phyloP scores from a whole-genome alignment of 2,329 filamentous ascomycete species.

The Phyllosticta citrichinensis region DNA sequence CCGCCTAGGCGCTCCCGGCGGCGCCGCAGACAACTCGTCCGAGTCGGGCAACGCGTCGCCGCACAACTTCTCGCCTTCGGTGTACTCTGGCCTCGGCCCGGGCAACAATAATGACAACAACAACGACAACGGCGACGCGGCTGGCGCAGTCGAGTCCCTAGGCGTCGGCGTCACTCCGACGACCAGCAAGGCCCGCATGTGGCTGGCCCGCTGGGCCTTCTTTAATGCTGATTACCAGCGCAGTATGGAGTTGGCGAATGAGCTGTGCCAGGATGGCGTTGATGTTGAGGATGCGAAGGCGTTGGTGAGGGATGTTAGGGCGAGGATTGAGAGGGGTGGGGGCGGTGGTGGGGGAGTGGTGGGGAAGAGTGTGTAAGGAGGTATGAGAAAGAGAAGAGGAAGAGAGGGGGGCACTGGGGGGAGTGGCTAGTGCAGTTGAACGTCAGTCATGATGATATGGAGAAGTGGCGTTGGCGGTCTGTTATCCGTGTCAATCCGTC shows the following conservation, averaged over 20 bases:
- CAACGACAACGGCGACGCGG: not conserved
- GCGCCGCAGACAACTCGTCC: not conserved
- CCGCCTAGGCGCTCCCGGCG: not conserved
- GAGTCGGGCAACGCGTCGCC: constrained; percentile 15
- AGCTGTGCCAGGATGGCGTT: constrained; percentile 89
- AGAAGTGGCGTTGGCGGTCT: too few relatives aligned
- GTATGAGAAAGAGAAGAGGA: not conserved
- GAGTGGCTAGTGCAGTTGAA: too few relatives aligned
- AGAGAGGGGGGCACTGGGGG: not conserved
- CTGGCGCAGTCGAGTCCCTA: constrained; percentile 35
- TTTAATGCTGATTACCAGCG: constrained; percentile 62
- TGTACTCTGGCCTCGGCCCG: constrained; percentile 9
- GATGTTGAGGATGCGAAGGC: constrained; percentile 97
- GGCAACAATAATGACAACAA: constrained; percentile 22
- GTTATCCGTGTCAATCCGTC: too few relatives aligned
- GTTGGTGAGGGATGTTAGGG: constrained; percentile 74
- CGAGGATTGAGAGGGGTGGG: constrained; percentile 50
- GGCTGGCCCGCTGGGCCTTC: constrained; percentile 80
- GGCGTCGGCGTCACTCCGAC: constrained; percentile 81
- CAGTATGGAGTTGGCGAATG: constrained; percentile 72
- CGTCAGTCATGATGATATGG: too few relatives aligned
- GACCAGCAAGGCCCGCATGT: constrained; percentile 86
- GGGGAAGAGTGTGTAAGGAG: not conserved
- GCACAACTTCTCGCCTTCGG: constrained; percentile 20
- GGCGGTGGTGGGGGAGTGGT: not conserved